Base-by-base conservation (phyloP, 164 flowering plant genomes). In the Macadamia tetraphylla region DNA sequence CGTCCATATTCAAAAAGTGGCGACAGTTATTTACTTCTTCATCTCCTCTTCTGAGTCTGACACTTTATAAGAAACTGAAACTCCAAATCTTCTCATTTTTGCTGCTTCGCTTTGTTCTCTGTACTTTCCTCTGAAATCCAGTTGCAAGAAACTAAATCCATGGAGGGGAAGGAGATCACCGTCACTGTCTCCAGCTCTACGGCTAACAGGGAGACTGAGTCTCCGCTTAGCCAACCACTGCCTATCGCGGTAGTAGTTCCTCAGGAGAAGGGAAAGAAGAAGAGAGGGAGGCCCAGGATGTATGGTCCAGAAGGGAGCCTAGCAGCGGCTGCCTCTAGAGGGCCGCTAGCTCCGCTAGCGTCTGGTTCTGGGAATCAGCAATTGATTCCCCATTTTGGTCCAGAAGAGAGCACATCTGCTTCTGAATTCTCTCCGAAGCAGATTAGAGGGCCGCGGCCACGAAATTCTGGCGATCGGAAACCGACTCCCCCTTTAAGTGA, bases 281-380 rank as follows among this genome's bases (percentile, higher is more conserved):
- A 81, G 67, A 81, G 93, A 71, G 97, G 95, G 64, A 84, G 98
- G 74, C 98, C 98, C 0, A 84, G 96, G 65, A 92, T 87, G 74
- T 92, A 88, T 65, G 90, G 83, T 18, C 70, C 88, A 0, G 92
- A 87, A 23, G 92, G 88, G n/a, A 80, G 23, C 23, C 23, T 23
- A 23, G 23, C 23, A 23, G 23, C 0, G 23, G 23, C 23, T 23
- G 23, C 23, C 23, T 23, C 23, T 23, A 23, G 23, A 23, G 23
- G 23, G 23, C 23, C 23, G 23, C 23, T 0, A 23, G 23, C 23
- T 23, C 23, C 23, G 23, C 23, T 23, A 23, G 23, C 23, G 23
- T 23, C 23, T 23, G 23, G 23, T 23, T 23, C 23, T 23, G 23
- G 23, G 23, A 23, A 23, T 23, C 23, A 23, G 23, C 23, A 23